A percentile compares a stretch with the other conserved stretches of the same genome.
phyloP scores from a whole-genome alignment of 23 red algal species.

The Pyropia haitanensis region DNA sequence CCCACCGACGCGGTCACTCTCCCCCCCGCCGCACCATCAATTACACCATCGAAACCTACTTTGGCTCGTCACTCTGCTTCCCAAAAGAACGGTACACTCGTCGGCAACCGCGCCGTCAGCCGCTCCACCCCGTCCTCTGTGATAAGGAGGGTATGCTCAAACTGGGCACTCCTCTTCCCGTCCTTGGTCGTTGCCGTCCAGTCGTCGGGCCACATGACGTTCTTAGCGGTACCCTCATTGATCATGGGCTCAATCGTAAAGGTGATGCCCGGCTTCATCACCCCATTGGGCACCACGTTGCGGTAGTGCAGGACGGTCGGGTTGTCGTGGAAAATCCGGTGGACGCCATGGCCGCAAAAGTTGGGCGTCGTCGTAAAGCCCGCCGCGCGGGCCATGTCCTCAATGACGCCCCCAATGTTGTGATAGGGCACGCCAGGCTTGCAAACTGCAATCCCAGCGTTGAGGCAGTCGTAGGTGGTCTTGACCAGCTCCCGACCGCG shows the following conservation, averaged over 20 bases:
- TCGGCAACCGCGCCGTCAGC: slow-evolving; percentile 35
- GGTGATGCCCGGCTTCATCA: slow-evolving; percentile 65
- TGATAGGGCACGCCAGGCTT: slow-evolving; percentile 62
- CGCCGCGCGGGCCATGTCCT: slow-evolving; percentile 48
- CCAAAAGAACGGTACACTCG: slow-evolving; percentile 57
- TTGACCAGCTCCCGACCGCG: slow-evolving; percentile 52
- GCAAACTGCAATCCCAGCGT: slow-evolving; percentile 68
- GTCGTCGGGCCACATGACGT: slow-evolving; percentile 77
- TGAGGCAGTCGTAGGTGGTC: slow-evolving; percentile 75
- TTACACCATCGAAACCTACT: too few relatives aligned
- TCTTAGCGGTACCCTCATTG: slow-evolving; percentile 61
- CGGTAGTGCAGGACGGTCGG: slow-evolving; percentile 88
- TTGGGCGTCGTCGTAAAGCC: slow-evolving; percentile 72
- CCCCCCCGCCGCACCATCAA: too few relatives aligned
- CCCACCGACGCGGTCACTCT: too few relatives aligned
- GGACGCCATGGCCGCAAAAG: slow-evolving; percentile 96
- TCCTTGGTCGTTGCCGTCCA: slow-evolving; percentile 89
- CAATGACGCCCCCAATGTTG: slow-evolving; percentile 81
- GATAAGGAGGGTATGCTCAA: slow-evolving; percentile 86
- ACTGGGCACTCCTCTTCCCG: slow-evolving; percentile 81
- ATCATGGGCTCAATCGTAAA: slow-evolving; percentile 99
- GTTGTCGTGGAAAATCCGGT: slow-evolving; percentile 83
- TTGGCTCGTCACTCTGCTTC: slow-evolving; percentile 3
- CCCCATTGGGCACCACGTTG: slow-evolving; percentile 66
- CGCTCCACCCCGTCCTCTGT: slow-evolving; percentile 58